A percentile compares a stretch with the other conserved stretches of the same genome.
Evolutionary conservation across 2,329 filamentous ascomycete genomes (phyloP).

Genomic region (Calonectria pseudoturangicola): DNA sequence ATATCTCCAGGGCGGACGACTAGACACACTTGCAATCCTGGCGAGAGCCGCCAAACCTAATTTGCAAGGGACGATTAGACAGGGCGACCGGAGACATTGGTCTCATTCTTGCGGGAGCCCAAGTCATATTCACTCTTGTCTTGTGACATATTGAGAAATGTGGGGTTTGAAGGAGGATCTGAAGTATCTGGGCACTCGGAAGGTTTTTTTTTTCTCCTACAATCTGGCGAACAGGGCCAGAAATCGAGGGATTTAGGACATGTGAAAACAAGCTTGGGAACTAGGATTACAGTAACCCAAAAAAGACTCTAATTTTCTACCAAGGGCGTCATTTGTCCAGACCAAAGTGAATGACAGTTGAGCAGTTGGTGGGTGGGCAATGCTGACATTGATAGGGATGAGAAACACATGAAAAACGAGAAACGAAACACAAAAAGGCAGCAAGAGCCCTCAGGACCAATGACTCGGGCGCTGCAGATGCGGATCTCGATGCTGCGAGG

Average conservation of each 20-base stretch:
- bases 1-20: slow-evolving; percentile 49
- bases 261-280: slow-evolving; percentile 25
- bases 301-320: slow-evolving; percentile 35
- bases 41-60: slow-evolving; percentile 48
- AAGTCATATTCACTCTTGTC: slow-evolving; percentile 32
- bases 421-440: slow-evolving; percentile 17
- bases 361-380: slow-evolving; percentile 9
- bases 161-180: slow-evolving; percentile 4
- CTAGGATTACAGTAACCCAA: slow-evolving; percentile 34
- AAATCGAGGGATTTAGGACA: slow-evolving; percentile 23
- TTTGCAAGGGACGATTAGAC: slow-evolving; percentile 47
- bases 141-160: slow-evolving; percentile 18
- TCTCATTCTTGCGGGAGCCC: slow-evolving; percentile 43
- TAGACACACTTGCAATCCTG: slow-evolving; percentile 40
- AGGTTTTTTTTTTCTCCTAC: slow-evolving; percentile 13
- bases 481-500: slow-evolving; percentile 55
- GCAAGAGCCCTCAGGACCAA: slow-evolving; percentile 22
- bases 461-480: slow-evolving; percentile 45
- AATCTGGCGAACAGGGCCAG: slow-evolving; percentile 22
- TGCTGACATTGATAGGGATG: slow-evolving; percentile 11
- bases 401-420: slow-evolving; percentile 6
- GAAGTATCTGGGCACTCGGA: slow-evolving; percentile 18
- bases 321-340: neutral
- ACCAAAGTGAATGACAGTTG: slow-evolving; percentile 24
- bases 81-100: slow-evolving; percentile 44